Evolutionary conservation across 768 basidiomycete species (phyloP).

Genomic region (Melanogaster broomeanus): DNA sequence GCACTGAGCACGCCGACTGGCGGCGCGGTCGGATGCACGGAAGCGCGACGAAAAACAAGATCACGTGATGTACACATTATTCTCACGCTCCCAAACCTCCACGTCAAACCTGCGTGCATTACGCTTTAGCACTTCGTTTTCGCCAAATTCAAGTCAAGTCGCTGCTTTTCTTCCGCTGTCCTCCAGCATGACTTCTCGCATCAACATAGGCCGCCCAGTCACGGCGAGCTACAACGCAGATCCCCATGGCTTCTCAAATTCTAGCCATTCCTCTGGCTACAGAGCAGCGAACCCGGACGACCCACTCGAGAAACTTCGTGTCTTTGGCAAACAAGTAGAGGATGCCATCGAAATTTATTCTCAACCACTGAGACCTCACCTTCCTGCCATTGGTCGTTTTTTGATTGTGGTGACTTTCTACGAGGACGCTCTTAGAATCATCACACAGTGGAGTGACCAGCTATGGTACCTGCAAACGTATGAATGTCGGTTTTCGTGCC

Average conservation of each 20-base stretch:
- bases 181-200: conserved; percentile 72
- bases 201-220: conserved; percentile 77
- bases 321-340: conserved; percentile 75
- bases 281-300: conserved; percentile 80
- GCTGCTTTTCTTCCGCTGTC: background rate
- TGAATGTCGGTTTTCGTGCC: conserved; percentile 31
- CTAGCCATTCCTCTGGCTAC: conserved; percentile 68
- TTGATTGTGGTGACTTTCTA: conserved; percentile 97
- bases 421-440: conserved; percentile 92
- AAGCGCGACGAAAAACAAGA: conserved; percentile 52
- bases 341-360: conserved; percentile 92
- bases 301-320: conserved; percentile 76
- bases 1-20: background rate
- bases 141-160: background rate
- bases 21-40: conserved; percentile 23
- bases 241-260: conserved; percentile 80
- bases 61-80: conserved; percentile 25
- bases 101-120: no score
- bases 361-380: conserved; percentile 89
- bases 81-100: conserved; percentile 25
- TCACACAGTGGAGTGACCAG: conserved; percentile 96
- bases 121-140: background rate
- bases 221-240: conserved; percentile 60
- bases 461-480: conserved; percentile 97
- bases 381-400: conserved; percentile 94